Percentiles rank a stretch among this genome's conserved stretches.
These are phyloP conservation scores for Scheffersomyces insectosa DNA, from an alignment of 1,139 yeast genomes.

Conservation along the genomic window DNA sequence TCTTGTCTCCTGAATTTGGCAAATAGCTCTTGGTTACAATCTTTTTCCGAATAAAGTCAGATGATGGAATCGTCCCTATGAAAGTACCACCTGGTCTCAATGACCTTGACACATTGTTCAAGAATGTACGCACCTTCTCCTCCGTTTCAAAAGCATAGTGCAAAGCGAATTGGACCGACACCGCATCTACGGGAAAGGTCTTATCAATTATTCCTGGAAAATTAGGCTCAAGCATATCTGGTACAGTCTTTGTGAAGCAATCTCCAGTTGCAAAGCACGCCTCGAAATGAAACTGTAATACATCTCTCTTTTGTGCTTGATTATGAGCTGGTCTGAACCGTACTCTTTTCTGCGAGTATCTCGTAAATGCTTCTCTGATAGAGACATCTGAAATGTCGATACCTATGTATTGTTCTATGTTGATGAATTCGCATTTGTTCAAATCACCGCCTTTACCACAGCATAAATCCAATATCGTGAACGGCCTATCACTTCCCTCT, in stretches of 20 bases:
- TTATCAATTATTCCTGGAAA: constrained; percentile 55
- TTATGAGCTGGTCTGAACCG: constrained; percentile 32
- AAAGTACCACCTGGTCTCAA: constrained; percentile 81
- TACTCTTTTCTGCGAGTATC: constrained; percentile 56
- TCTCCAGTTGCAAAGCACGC: constrained; percentile 90
- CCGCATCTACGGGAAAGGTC: constrained; percentile 82
- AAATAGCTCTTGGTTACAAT: constrained; percentile 45
- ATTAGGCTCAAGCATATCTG: constrained; percentile 68
- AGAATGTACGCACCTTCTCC: constrained; percentile 68
- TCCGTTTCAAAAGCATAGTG: constrained; percentile 95
- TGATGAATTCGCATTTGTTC: constrained; percentile 79
- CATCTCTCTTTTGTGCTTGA: constrained; percentile 40
- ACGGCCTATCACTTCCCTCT: constrained; percentile 45
- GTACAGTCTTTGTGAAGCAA: constrained; percentile 72
- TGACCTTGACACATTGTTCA: constrained; percentile 75
- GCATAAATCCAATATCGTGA: constrained; percentile 71
- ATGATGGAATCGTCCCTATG: constrained; percentile 92
- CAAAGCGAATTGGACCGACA: constrained; percentile 86
- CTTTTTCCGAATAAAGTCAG: constrained; percentile 76
- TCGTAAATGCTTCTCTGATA: constrained; percentile 75
- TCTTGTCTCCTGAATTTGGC: constrained; percentile 44
- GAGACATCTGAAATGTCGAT: constrained; percentile 91
- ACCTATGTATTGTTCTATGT: constrained; percentile 78
- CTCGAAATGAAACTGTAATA: constrained; percentile 57
- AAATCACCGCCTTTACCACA: constrained; percentile 99